These are phyloP conservation scores for Phytophthora idaei DNA, from an alignment of 352 stramenopile species.

Conservation along the genomic window DNA sequence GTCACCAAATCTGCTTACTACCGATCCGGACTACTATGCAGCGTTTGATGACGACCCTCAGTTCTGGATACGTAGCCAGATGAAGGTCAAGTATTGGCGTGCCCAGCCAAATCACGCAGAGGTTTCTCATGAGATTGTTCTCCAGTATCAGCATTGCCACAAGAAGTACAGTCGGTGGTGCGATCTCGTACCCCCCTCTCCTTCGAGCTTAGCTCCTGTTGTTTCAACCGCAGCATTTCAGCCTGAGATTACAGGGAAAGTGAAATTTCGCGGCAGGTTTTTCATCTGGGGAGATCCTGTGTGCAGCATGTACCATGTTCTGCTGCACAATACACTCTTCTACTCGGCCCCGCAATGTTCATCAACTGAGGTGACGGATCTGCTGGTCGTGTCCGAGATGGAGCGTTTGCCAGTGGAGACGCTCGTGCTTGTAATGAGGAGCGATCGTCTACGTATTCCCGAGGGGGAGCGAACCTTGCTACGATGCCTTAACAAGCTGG, in stretches of 20 bases:
- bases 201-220: slow-evolving; percentile 19
- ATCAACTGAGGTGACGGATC: slow-evolving; percentile 29
- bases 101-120: slow-evolving; percentile 12
- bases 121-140: slow-evolving; percentile 29
- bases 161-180: slow-evolving; percentile 40
- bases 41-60: slow-evolving; percentile 29
- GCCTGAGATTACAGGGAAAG: slow-evolving; percentile 25
- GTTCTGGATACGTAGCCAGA: slow-evolving; percentile 45
- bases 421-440: slow-evolving; percentile 60
- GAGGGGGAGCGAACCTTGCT: slow-evolving; percentile 63
- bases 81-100: slow-evolving; percentile 45
- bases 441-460: slow-evolving; percentile 64
- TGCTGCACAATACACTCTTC: slow-evolving; percentile 69
- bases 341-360: slow-evolving; percentile 45
- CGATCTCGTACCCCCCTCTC: slow-evolving; percentile 28
- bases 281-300: slow-evolving; percentile 65
- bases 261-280: slow-evolving; percentile 35
- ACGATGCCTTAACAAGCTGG: slow-evolving; percentile 45
- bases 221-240: slow-evolving; percentile 15
- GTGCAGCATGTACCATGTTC: slow-evolving; percentile 74
- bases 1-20: slow-evolving; percentile 20
- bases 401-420: slow-evolving; percentile 59
- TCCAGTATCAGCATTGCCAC: slow-evolving; percentile 45
- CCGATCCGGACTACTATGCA: slow-evolving; percentile 17
- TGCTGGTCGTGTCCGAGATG: slow-evolving; percentile 47